phyloP scores from a whole-genome alignment of 768 basidiomycete species.

The Russula dissimulans region DNA sequence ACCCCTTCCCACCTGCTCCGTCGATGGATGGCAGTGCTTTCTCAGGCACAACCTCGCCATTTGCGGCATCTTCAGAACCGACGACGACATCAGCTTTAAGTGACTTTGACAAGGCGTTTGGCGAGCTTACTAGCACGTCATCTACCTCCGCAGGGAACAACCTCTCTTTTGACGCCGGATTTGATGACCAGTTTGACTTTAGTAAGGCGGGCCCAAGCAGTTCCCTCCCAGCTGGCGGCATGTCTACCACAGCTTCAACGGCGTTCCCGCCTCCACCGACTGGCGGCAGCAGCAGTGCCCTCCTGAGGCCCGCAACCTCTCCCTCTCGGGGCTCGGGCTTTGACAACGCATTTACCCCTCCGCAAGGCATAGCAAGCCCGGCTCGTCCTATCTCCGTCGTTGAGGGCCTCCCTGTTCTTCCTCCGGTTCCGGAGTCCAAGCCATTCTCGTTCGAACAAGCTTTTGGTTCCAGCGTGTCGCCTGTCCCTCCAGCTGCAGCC shows the following conservation, averaged over 20 bases:
- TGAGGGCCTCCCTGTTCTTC: conserved; percentile 12
- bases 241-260: neutral
- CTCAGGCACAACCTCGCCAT: conserved; percentile 12
- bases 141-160: conserved; percentile 28
- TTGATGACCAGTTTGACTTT: conserved; percentile 64
- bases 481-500: neutral
- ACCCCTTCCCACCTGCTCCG: conserved; percentile 10
- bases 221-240: neutral
- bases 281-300: neutral
- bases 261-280: conserved; percentile 12
- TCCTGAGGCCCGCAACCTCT: neutral
- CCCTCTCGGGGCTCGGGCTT: conserved; percentile 24
- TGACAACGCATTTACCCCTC: conserved; percentile 29
- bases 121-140: conserved; percentile 37
- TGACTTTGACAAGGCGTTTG: conserved; percentile 71
- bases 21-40: conserved; percentile 8
- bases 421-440: conserved; percentile 7
- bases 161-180: conserved; percentile 58
- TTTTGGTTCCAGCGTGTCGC: neutral
- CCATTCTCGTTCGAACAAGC: conserved; percentile 13
- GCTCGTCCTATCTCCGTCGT: conserved; percentile 1
- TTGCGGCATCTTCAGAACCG: conserved; percentile 2
- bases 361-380: conserved; percentile 2
- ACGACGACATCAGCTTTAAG: conserved; percentile 30
- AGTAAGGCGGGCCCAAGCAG: conserved; percentile 23